phyloP scores from a whole-genome alignment of 129 eudicot genomes.

The Calendula officinalis region DNA sequence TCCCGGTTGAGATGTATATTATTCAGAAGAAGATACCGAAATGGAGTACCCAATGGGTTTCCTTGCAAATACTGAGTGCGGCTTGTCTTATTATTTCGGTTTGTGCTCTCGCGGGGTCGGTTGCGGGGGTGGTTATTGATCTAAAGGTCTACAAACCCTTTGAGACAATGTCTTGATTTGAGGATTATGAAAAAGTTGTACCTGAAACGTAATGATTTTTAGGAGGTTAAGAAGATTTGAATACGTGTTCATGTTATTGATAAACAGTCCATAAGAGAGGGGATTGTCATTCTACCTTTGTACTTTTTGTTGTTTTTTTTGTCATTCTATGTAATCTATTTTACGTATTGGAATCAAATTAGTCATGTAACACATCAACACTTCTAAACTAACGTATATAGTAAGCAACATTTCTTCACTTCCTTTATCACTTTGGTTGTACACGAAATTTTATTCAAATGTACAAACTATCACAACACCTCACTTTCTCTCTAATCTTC shows the following conservation, averaged over 20 bases:
- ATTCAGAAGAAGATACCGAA: conserved; percentile 77
- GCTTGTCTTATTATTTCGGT: conserved; percentile 71
- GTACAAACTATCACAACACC: too few relatives aligned
- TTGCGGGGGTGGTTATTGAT: conserved; percentile 84
- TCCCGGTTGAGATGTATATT: conserved; percentile 96
- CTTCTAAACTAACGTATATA: too few relatives aligned
- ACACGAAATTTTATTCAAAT: too few relatives aligned
- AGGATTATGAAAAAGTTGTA: not conserved
- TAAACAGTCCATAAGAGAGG: conserved; percentile 32
- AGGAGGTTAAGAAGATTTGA: conserved; percentile 27
- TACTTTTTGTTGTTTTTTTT: conserved; percentile 19
- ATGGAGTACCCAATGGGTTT: conserved; percentile 85
- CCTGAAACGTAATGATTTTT: conserved; percentile 21
- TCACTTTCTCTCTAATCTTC: too few relatives aligned
- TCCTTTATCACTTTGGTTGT: too few relatives aligned
- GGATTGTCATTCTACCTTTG: conserved; percentile 40
- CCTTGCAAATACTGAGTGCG: conserved; percentile 64
- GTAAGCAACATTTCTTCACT: too few relatives aligned
- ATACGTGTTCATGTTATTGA: conserved; percentile 30
- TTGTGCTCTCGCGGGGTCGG: conserved; percentile 82
- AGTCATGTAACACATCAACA: too few relatives aligned
- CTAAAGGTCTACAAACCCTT: conserved; percentile 75
- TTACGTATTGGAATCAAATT: conserved; percentile 31
- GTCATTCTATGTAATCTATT: conserved; percentile 29
- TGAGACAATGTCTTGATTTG: conserved; percentile 45